phyloP scores from a whole-genome alignment of 257 asterid genomes.

The Anisodus tanguticus region DNA sequence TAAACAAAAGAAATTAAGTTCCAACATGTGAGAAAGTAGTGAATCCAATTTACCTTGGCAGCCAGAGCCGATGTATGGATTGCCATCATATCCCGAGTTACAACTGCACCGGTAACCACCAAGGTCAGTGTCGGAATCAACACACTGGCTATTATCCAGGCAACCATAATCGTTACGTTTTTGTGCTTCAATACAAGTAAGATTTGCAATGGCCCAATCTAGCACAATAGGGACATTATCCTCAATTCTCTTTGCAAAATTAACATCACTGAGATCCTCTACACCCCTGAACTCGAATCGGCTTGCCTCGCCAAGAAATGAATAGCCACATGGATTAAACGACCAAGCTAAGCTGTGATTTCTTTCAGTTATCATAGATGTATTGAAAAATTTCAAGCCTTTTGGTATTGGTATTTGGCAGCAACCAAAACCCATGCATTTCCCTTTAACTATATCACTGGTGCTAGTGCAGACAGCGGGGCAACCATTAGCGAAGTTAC shows the following conservation, averaged over 20 bases:
- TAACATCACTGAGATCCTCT: constrained; percentile 38
- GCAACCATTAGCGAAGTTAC: constrained; percentile 47
- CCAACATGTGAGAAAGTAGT: too few relatives aligned
- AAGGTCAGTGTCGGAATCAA: constrained; percentile 47
- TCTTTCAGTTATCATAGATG: neutral
- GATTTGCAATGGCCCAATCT: constrained; percentile 66
- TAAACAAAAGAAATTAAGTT: neutral
- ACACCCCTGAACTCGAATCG: constrained; percentile 37
- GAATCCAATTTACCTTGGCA: constrained; percentile 37
- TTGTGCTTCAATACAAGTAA: constrained; percentile 46
- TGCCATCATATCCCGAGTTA: constrained; percentile 56
- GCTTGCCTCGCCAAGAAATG: constrained; percentile 58
- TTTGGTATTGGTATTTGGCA: constrained; percentile 57
- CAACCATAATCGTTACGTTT: constrained; percentile 41
- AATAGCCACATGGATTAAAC: constrained; percentile 52
- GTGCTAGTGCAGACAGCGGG: constrained; percentile 42
- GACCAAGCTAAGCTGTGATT: constrained; percentile 31
- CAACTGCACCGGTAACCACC: constrained; percentile 68
- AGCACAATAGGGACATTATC: constrained; percentile 54
- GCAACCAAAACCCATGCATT: constrained; percentile 61
- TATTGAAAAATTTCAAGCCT: constrained; percentile 43
- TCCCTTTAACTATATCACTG: constrained; percentile 46
- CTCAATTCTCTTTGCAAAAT: constrained; percentile 37
- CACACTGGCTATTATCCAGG: constrained; percentile 44
- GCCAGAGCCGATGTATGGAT: constrained; percentile 51